Conservation (phyloP, 164 flowering plant genomes). For the Houttuynia cordata region DNA sequence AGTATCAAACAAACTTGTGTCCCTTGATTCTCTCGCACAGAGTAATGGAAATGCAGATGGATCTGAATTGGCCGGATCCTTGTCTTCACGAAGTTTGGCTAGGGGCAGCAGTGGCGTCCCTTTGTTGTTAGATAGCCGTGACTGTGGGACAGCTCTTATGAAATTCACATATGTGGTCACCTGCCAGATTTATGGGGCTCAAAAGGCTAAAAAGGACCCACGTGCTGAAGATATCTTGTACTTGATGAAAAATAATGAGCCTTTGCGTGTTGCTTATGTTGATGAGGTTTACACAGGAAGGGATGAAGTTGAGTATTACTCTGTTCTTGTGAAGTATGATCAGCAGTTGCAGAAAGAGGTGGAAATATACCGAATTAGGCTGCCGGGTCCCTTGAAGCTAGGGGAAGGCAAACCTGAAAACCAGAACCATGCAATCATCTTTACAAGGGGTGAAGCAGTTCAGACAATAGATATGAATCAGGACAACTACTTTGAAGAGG, state of each 20-base stretch:
- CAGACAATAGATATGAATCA: slow-evolving; percentile 99
- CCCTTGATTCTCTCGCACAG: slow-evolving; percentile 28
- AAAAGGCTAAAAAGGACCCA: slow-evolving; percentile 49
- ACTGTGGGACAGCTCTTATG: slow-evolving; percentile 67
- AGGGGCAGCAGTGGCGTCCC: slow-evolving; percentile 44
- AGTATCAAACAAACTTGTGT: slow-evolving; percentile 45
- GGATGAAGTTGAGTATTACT: slow-evolving; percentile 59
- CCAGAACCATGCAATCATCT: slow-evolving; percentile 91
- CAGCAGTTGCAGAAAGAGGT: slow-evolving; percentile 60
- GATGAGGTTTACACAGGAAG: slow-evolving; percentile 59
- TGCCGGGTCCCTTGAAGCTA: slow-evolving; percentile 85
- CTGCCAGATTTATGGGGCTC: slow-evolving; percentile 85
- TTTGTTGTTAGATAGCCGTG: slow-evolving; percentile 58
- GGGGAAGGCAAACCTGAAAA: slow-evolving; percentile 98
- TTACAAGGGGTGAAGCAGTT: slow-evolving; percentile 89
- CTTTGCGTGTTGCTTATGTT: slow-evolving; percentile 93
- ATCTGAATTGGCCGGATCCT: slow-evolving; percentile 12
- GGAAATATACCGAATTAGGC: slow-evolving; percentile 67
- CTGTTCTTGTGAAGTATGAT: slow-evolving; percentile 89
- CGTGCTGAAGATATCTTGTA: slow-evolving; percentile 72
- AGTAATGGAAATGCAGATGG: slow-evolving; percentile 18
- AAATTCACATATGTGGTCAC: slow-evolving; percentile 84
- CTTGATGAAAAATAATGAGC: slow-evolving; percentile 75
- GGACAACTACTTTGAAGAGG: slow-evolving; percentile 91
- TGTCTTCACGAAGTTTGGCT: slow-evolving; percentile 23